Conservation (phyloP, 495 filamentous ascomycete genomes). For the Podospora appendiculata region DNA sequence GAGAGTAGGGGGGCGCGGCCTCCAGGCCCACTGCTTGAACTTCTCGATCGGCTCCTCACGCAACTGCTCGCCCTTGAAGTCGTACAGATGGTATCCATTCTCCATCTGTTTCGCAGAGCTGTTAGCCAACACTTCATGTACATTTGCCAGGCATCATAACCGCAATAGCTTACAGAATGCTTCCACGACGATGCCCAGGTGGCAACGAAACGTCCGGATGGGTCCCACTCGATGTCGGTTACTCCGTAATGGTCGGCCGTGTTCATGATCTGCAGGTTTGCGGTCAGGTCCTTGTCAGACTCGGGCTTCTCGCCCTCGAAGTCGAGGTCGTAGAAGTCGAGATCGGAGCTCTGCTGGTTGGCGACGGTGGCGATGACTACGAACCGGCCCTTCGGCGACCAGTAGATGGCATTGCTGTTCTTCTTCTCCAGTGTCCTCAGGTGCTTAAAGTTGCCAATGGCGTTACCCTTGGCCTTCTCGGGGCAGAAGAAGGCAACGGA, state of each 20-base stretch:
- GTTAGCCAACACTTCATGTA: constrained; percentile 27
- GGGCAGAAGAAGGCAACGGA: constrained; percentile 92
- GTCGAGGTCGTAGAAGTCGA: constrained; percentile 96
- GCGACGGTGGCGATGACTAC: constrained; percentile 87
- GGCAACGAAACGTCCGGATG: constrained; percentile 87
- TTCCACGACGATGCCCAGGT: constrained; percentile 92
- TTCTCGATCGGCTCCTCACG: constrained; percentile 91
- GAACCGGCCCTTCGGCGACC: constrained; percentile 95
- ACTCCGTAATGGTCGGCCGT: constrained; percentile 93
- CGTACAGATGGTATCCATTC: constrained; percentile 96
- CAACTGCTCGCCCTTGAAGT: constrained; percentile 83
- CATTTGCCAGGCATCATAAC: constrained; percentile 2
- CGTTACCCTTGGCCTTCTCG: constrained; percentile 74
- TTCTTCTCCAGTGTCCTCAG: constrained; percentile 93
- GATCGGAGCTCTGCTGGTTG: constrained; percentile 84
- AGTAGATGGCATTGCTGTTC: constrained; percentile 98
- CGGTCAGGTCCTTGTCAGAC: constrained; percentile 85
- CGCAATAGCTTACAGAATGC: constrained; percentile 60
- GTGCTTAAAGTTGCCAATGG: constrained; percentile 88
- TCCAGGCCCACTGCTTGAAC: constrained; percentile 96
- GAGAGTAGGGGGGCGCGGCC: constrained; percentile 80
- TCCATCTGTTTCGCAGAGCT: constrained; percentile 63
- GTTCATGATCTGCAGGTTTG: constrained; percentile 89
- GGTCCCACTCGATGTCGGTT: constrained; percentile 97
- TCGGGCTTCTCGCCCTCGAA: constrained; percentile 95